Evolutionary conservation across 2,329 filamentous ascomycete species (phyloP).

Genomic region (Sordariomycetes sp.): DNA sequence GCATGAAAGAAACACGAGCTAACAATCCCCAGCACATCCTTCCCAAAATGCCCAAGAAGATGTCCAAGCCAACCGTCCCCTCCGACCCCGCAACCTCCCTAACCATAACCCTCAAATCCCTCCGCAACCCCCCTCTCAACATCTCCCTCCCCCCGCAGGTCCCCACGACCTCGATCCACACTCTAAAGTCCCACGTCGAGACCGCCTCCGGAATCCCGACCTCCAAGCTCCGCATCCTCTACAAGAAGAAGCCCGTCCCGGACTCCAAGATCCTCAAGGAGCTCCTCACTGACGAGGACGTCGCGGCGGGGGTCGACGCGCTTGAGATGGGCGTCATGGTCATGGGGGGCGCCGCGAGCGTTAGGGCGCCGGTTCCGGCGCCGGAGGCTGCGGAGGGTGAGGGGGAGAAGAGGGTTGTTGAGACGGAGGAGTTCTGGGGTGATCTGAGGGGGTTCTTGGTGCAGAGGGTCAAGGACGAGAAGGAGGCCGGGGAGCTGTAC

Average conservation of each 20-base stretch:
- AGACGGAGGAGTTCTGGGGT: slow-evolving; percentile 68
- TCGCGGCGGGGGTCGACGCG: slow-evolving; percentile 36
- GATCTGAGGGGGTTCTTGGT: slow-evolving; percentile 73
- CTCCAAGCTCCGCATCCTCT: slow-evolving; percentile 77
- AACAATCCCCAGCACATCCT: slow-evolving; percentile 48
- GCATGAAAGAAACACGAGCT: slow-evolving; percentile 8
- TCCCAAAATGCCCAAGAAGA: slow-evolving; percentile 48
- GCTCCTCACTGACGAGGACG: slow-evolving; percentile 40
- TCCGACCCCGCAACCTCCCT: slow-evolving; percentile 35
- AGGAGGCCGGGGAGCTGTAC: slow-evolving; percentile 48
- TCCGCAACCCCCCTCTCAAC: slow-evolving; percentile 61
- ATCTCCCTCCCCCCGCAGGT: slow-evolving; percentile 51
- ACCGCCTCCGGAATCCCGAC: slow-evolving; percentile 46
- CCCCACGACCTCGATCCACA: slow-evolving; percentile 60
- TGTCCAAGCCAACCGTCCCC: slow-evolving; percentile 36
- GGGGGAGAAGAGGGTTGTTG: slow-evolving; percentile 29
- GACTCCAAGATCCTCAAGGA: slow-evolving; percentile 71
- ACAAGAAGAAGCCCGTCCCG: slow-evolving; percentile 72
- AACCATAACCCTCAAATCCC: slow-evolving; percentile 56
- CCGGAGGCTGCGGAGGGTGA: too few relatives aligned
- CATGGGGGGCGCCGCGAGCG: slow-evolving; percentile 51
- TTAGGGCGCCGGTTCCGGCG: slow-evolving; percentile 19
- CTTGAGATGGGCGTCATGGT: slow-evolving; percentile 84
- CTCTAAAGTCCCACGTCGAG: slow-evolving; percentile 61
- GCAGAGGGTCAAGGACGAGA: slow-evolving; percentile 63